Evolutionary conservation across 345 rosid genomes (phyloP).

Genomic region (Arabis hirsuta): DNA sequence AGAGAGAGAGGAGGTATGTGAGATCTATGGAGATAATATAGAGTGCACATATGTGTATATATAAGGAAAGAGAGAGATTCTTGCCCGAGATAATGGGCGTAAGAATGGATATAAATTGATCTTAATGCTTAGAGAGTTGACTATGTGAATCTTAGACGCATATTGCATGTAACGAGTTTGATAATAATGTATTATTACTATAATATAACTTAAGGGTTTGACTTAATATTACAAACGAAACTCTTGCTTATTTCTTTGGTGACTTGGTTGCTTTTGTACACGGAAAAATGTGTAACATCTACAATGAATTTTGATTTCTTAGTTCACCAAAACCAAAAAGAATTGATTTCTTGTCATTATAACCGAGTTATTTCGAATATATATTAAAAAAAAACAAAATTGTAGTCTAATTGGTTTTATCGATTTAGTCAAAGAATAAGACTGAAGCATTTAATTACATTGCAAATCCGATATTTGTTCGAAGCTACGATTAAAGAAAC

Average conservation of each 20-base stretch:
- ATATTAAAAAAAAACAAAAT: background rate
- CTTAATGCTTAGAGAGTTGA: slow-evolving; percentile 31
- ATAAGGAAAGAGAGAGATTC: slow-evolving; percentile 25
- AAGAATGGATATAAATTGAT: slow-evolving; percentile 31
- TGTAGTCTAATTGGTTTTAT: slow-evolving; percentile 4
- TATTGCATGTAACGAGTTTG: slow-evolving; percentile 21
- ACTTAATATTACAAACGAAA: background rate
- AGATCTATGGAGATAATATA: slow-evolving; percentile 16
- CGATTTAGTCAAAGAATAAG: slow-evolving; percentile 6
- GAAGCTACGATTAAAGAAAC: slow-evolving; percentile 23
- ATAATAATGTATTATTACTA: slow-evolving; percentile 2
- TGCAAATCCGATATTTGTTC: background rate
- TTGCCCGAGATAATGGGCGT: slow-evolving; percentile 12
- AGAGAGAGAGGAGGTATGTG: slow-evolving; percentile 6
- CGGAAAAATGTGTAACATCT: background rate
- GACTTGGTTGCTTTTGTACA: slow-evolving; percentile 36
- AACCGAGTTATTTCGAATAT: background rate
- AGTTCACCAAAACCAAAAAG: too few relatives aligned
- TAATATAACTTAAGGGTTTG: slow-evolving; percentile 23
- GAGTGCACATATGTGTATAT: background rate
- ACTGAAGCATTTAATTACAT: slow-evolving; percentile 1
- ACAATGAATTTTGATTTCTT: background rate
- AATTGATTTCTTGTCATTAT: background rate
- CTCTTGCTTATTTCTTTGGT: slow-evolving; percentile 45
- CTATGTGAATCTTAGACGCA: slow-evolving; percentile 33